phyloP scores from a whole-genome alignment of 257 asterid species.

The Capsicum chinense region DNA sequence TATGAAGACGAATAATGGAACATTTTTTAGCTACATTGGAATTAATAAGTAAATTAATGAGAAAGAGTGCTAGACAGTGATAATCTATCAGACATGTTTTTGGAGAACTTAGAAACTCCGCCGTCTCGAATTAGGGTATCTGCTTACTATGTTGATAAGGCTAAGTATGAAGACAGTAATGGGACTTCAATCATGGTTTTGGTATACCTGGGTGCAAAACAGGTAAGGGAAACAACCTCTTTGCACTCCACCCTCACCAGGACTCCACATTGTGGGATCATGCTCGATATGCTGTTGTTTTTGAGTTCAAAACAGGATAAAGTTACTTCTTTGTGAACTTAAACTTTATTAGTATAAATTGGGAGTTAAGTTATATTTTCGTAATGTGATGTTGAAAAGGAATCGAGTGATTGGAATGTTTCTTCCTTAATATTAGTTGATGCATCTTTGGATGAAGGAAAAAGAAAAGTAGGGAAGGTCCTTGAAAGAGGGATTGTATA shows the following conservation, averaged over 20 bases:
- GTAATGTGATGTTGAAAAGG: conserved; percentile 9
- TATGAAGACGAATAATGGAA: background rate
- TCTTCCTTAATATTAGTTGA: conserved; percentile 2
- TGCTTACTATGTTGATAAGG: background rate
- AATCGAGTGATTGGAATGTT: background rate
- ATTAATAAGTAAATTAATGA: background rate
- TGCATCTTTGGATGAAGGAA: background rate
- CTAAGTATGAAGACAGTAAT: background rate
- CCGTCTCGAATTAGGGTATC: background rate
- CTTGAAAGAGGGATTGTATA: background rate
- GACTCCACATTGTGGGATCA: too few relatives aligned
- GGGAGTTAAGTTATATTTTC: background rate
- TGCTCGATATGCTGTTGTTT: too few relatives aligned
- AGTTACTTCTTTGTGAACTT: background rate
- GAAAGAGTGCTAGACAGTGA: background rate
- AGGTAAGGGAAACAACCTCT: background rate
- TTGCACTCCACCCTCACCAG: too few relatives aligned
- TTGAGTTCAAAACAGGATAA: background rate
- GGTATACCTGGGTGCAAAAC: background rate
- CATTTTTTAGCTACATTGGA: background rate
- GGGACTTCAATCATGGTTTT: background rate
- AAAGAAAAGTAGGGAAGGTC: background rate
- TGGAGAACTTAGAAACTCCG: background rate
- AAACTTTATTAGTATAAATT: background rate
- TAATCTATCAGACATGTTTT: background rate